Evolutionary conservation across 352 stramenopile species (phyloP), one percentile per base, ranked within the genome.

Genomic region (Phytopythium aichiense): DNA sequence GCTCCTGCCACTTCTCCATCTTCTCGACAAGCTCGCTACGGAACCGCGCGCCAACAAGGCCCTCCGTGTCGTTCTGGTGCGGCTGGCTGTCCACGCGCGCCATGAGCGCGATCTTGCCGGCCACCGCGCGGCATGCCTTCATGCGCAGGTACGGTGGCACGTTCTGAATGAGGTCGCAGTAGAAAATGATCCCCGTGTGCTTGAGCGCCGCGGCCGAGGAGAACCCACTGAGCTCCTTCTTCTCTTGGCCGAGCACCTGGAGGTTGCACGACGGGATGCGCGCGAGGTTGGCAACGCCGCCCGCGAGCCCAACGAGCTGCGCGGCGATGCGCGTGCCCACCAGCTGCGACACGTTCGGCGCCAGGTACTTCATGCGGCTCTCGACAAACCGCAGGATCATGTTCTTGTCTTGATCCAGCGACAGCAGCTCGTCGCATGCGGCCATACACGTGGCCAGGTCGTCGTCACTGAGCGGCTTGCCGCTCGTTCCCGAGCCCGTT

Each of bases 201-300:
- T 88, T 89, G 35, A 96, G 69, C 31, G 87, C 85, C 9, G 87
- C 81, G 58, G 84, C 63, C 15, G 87, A 92, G 31, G 85, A 92
- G 58, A 97, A 98, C 0, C 95, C 86, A 56, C 83, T 95, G 15
- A 98, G 70, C 11, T 92, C 94, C 43, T 94, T 88, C 71, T 97
- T 97, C 60, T 97, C 85, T 72, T 99, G 96, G 13, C 97, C 97
- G 45, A 99, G 73, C 25, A 97, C 88, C 77, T 99, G 96, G 16
- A 99, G 71, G 65, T 99, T 99, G 68, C 97, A 99, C 43, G 95
- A 88, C 45, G 98, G 98, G 61, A 99, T 99, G 23, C 90, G 89
- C 22, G 90, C 82, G 16, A 99, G 76, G 53, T 98, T 79, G 4
- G 84, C 84, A 20, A 99, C 78, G 37, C 97, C 97, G 33, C 98